These are phyloP conservation scores for Novymonas esmeraldas DNA, from an alignment of 208 protist genomes.

Conservation along the genomic window DNA sequence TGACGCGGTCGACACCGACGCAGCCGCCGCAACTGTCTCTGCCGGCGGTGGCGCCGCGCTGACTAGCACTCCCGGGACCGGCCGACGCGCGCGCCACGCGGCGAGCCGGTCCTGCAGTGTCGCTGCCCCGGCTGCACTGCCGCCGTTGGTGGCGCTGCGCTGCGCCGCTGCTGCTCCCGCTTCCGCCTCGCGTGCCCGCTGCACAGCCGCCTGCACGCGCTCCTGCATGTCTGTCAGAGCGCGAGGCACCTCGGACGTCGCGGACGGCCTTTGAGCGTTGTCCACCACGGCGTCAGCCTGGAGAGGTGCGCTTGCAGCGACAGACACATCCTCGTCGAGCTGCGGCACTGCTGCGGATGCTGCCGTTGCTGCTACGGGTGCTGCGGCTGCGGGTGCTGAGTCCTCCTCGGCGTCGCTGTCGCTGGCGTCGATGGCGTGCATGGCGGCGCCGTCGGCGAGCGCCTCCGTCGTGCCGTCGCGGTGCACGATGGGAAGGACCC, in stretches of 20 bases:
- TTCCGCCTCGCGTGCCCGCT: constrained; percentile 13
- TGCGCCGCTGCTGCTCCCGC: too few species aligned
- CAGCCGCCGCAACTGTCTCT: not conserved
- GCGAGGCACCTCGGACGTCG: too few species aligned
- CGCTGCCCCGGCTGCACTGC: not conserved
- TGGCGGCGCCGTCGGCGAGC: constrained; percentile 28
- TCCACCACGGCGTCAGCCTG: too few species aligned
- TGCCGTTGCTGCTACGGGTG: too few species aligned
- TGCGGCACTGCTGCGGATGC: too few species aligned
- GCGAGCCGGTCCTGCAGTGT: constrained; percentile 48
- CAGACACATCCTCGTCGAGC: too few species aligned
- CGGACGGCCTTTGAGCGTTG: too few species aligned
- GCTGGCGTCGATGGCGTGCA: constrained; percentile 15
- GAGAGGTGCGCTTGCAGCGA: too few species aligned
- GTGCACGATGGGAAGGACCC: constrained; percentile 64
- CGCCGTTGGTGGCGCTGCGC: not conserved
- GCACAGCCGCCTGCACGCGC: constrained; percentile 17
- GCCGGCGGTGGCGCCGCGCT: too few species aligned
- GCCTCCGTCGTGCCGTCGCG: constrained; percentile 22
- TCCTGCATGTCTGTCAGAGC: not conserved
- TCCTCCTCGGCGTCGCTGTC: not conserved
- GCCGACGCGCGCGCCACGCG: constrained; percentile 47
- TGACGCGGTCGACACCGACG: not conserved
- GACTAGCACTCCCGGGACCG: not conserved
- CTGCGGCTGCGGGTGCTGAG: not conserved